phyloP scores from a whole-genome alignment of 1,284 basidiomycete species.

The Sphagnurus paluster region DNA sequence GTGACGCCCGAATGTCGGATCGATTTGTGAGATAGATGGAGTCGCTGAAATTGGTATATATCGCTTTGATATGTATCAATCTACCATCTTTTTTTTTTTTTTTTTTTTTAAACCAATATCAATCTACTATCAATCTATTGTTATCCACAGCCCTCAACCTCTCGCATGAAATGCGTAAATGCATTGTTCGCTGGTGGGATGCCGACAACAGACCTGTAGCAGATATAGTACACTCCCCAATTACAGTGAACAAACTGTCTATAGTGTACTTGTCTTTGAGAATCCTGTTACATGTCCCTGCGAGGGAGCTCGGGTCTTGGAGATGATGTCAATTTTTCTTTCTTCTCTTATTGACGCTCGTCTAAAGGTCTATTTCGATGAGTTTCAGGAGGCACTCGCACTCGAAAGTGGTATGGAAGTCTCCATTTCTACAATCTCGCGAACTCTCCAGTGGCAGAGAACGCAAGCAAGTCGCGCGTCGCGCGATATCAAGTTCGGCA shows the following conservation, averaged over 20 bases:
- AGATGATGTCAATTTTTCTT: slow-evolving; percentile 14
- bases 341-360: slow-evolving; percentile 6
- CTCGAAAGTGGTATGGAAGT: slow-evolving; percentile 10
- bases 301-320: slow-evolving; percentile 6
- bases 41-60: too few species aligned
- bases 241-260: slow-evolving; percentile 18
- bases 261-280: slow-evolving; percentile 19
- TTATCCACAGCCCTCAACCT: too few species aligned
- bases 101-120: too few species aligned
- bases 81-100: too few species aligned
- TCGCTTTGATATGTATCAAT: too few species aligned
- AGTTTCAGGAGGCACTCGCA: slow-evolving; percentile 14
- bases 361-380: slow-evolving; percentile 19
- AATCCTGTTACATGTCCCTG: slow-evolving; percentile 15
- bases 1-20: too few species aligned
- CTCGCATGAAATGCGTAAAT: slow-evolving; percentile 2
- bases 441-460: slow-evolving; percentile 18
- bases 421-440: slow-evolving; percentile 20
- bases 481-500: too few species aligned
- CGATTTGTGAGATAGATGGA: too few species aligned
- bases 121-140: too few species aligned
- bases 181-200: slow-evolving; percentile 5
- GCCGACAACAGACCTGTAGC: background rate
- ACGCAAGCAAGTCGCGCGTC: too few species aligned
- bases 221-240: slow-evolving; percentile 14